A percentile compares a stretch with the other conserved stretches of the same genome.
phyloP scores from a whole-genome alignment of 108 stramenopile genomes.

The Stephanodiscus triporus region DNA sequence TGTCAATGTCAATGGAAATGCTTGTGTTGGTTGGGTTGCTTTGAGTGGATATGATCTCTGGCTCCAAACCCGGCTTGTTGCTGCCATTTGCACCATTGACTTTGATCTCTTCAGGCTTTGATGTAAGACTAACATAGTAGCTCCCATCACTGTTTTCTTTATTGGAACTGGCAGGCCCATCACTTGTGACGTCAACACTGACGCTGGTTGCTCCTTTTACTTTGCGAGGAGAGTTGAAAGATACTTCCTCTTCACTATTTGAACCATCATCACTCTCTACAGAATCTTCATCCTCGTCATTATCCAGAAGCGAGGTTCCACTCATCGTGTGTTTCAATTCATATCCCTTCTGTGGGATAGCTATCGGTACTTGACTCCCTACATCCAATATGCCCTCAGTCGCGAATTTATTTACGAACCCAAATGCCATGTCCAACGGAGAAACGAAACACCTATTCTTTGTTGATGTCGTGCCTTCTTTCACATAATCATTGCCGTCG shows the following conservation, averaged over 20 bases:
- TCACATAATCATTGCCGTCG: conserved; percentile 1
- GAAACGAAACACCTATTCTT: conserved; percentile 27
- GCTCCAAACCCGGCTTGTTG: background rate
- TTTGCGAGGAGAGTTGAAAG: conserved; percentile 20
- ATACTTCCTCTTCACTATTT: conserved; percentile 33
- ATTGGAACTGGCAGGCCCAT: conserved; percentile 1
- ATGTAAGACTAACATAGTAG: conserved; percentile 14
- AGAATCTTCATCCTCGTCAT: conserved; percentile 28
- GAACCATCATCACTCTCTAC: conserved; percentile 13
- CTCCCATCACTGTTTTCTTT: conserved; percentile 1
- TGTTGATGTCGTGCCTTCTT: background rate
- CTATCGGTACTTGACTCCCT: background rate
- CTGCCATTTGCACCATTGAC: conserved; percentile 11
- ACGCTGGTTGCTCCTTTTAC: conserved; percentile 15
- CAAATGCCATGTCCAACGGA: conserved; percentile 43
- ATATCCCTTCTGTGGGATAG: background rate
- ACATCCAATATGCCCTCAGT: conserved; percentile 19
- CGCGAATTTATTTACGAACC: conserved; percentile 41
- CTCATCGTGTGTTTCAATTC: conserved; percentile 8
- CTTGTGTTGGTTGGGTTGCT: background rate
- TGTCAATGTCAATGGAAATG: conserved; percentile 7
- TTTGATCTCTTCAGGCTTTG: background rate
- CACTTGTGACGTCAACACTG: background rate
- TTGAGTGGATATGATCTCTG: background rate
- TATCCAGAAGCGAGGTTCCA: conserved; percentile 28